Evolutionary conservation across 306 rosid species (phyloP).

Genomic region (Comarum palustre): DNA sequence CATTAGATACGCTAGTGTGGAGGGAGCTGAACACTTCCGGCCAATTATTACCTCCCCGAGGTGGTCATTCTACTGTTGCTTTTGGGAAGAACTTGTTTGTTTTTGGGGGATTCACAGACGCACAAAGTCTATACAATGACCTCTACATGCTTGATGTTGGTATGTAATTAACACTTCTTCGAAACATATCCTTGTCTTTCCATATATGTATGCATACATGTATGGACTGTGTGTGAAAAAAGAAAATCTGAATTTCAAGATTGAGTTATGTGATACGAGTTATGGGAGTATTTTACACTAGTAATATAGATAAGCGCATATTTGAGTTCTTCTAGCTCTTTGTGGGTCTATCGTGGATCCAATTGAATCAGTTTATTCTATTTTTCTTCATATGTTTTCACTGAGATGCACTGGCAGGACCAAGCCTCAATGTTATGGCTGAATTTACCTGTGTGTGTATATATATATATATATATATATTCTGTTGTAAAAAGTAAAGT

Average conservation of each 20-base stretch:
- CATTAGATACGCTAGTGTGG: constrained; percentile 83
- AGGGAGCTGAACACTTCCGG: constrained; percentile 82
- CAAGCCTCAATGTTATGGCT: background rate
- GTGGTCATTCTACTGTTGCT: constrained; percentile 88
- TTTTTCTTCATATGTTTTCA: background rate
- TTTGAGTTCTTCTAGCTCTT: background rate
- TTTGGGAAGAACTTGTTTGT: constrained; percentile 85
- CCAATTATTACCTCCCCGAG: constrained; percentile 80
- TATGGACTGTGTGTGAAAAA: background rate
- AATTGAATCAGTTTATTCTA: background rate
- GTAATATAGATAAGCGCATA: background rate
- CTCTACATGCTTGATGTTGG: constrained; percentile 82
- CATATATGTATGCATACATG: background rate
- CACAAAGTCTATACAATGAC: constrained; percentile 86
- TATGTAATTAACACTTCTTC: constrained; percentile 40
- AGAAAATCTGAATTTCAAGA: background rate
- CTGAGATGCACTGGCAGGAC: background rate
- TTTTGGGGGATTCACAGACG: constrained; percentile 95
- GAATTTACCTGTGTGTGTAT: background rate
- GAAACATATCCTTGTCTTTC: constrained; percentile 5
- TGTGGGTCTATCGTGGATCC: background rate
- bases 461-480: too few species aligned
- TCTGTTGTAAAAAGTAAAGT: background rate
- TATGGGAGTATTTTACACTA: background rate
- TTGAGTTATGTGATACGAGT: background rate